A percentile compares a stretch with the other conserved stretches of the same genome.
phyloP scores from a whole-genome alignment of 2,329 filamentous ascomycete species.

The Scytalidium sp. region DNA sequence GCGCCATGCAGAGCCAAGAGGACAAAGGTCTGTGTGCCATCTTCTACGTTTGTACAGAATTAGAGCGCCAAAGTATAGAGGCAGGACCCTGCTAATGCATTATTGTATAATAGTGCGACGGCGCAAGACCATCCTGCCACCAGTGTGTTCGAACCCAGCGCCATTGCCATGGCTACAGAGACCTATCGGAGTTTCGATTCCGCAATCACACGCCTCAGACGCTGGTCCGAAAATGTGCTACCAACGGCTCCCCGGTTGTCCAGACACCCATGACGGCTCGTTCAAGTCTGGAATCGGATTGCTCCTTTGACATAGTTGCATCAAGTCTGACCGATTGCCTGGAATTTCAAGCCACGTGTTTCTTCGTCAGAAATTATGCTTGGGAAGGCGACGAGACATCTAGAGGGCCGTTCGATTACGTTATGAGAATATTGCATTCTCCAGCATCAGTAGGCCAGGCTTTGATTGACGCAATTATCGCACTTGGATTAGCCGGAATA shows the following conservation, averaged over 20 bases:
- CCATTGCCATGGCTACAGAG: conserved; percentile 52
- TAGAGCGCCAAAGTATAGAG: too few species aligned
- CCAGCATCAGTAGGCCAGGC: conserved; percentile 41
- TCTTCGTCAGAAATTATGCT: conserved; percentile 25
- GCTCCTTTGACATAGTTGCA: background rate
- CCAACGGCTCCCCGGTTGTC: background rate
- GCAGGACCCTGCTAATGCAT: conserved; percentile 6
- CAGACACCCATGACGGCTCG: background rate
- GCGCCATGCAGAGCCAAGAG: conserved; percentile 38
- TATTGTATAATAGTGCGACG: conserved; percentile 44
- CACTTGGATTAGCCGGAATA: conserved; percentile 18
- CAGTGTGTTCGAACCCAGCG: conserved; percentile 52
- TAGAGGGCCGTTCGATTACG: conserved; percentile 18
- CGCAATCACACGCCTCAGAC: conserved; percentile 45
- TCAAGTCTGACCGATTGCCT: background rate
- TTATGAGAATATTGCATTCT: conserved; percentile 23
- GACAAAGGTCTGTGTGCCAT: conserved; percentile 28
- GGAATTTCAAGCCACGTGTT: conserved; percentile 18
- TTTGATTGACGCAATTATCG: conserved; percentile 16
- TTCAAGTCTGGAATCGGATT: background rate
- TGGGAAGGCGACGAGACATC: conserved; percentile 8
- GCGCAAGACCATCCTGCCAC: conserved; percentile 47
- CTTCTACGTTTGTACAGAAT: background rate
- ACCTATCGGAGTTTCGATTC: conserved; percentile 55
- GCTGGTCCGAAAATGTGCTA: background rate